A percentile compares a stretch with the other conserved stretches of the same genome.
phyloP scores from a whole-genome alignment of 257 asterid genomes.

The Coffea eugenioides region DNA sequence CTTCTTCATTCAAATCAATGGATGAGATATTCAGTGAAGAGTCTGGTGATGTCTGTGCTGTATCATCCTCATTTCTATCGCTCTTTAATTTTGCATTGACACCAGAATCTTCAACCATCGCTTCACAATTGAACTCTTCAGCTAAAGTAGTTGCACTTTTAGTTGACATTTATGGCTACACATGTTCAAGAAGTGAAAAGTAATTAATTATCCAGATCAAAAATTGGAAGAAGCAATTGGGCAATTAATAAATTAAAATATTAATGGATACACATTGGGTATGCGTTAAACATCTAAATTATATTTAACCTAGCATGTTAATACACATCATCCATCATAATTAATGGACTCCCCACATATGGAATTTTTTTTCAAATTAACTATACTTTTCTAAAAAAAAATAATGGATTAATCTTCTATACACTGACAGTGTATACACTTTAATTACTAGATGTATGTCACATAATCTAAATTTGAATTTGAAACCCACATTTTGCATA shows the following conservation, averaged over 20 bases:
- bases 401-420: too few species aligned
- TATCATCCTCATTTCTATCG: constrained; percentile 10
- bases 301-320: too few species aligned
- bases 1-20: constrained; percentile 72
- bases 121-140: background rate
- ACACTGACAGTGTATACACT: too few species aligned
- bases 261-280: too few species aligned
- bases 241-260: background rate
- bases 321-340: too few species aligned
- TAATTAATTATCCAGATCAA: background rate
- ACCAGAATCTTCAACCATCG: constrained; percentile 32
- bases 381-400: too few species aligned
- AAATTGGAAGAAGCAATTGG: background rate
- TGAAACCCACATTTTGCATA: too few species aligned
- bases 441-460: too few species aligned
- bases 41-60: constrained; percentile 27
- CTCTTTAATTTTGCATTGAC: background rate
- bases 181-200: background rate
- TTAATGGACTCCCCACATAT: too few species aligned
- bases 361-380: too few species aligned
- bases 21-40: constrained; percentile 47
- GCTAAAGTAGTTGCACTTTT: background rate
- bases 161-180: constrained; percentile 9
- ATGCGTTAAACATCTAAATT: too few species aligned
- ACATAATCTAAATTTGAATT: too few species aligned